phyloP scores from a whole-genome alignment of 2,329 filamentous ascomycete species.

The Trichothecium roseum region DNA sequence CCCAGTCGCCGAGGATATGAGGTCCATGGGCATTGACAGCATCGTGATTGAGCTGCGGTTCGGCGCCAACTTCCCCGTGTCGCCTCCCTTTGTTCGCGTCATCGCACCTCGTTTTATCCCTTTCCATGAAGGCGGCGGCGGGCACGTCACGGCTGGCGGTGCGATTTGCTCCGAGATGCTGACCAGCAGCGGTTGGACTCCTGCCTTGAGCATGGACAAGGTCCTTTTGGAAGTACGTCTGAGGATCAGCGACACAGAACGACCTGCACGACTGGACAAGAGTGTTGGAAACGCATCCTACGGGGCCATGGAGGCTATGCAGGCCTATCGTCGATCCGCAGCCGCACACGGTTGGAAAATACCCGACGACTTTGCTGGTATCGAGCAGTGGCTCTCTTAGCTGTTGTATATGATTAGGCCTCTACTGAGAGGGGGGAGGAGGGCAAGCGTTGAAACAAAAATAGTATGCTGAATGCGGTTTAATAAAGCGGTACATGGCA shows the following conservation, averaged over 20 bases:
- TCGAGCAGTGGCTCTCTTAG: background rate
- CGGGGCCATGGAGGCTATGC: constrained; percentile 56
- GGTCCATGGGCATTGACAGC: constrained; percentile 46
- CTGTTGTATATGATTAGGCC: too few species aligned
- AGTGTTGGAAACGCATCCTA: constrained; percentile 39
- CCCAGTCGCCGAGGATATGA: constrained; percentile 68
- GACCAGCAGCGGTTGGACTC: constrained; percentile 74
- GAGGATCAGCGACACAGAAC: constrained; percentile 60
- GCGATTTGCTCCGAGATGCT: constrained; percentile 78
- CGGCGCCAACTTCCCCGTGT: constrained; percentile 61
- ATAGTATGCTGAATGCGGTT: too few species aligned
- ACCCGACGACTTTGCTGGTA: background rate
- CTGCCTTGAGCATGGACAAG: constrained; percentile 63
- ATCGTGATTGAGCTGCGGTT: constrained; percentile 78
- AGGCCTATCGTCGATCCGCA: constrained; percentile 57
- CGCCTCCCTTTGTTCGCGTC: constrained; percentile 76
- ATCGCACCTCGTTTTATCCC: constrained; percentile 69
- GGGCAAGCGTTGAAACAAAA: too few species aligned
- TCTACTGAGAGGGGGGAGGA: too few species aligned
- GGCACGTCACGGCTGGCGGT: constrained; percentile 75
- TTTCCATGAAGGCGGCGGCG: constrained; percentile 65
- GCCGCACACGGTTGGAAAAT: constrained; percentile 4
- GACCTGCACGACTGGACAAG: constrained; percentile 58
- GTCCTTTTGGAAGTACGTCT: constrained; percentile 73
- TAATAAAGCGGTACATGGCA: too few species aligned